phyloP scores from a whole-genome alignment of 495 filamentous ascomycete species.

The Penicillium diatomitis region DNA sequence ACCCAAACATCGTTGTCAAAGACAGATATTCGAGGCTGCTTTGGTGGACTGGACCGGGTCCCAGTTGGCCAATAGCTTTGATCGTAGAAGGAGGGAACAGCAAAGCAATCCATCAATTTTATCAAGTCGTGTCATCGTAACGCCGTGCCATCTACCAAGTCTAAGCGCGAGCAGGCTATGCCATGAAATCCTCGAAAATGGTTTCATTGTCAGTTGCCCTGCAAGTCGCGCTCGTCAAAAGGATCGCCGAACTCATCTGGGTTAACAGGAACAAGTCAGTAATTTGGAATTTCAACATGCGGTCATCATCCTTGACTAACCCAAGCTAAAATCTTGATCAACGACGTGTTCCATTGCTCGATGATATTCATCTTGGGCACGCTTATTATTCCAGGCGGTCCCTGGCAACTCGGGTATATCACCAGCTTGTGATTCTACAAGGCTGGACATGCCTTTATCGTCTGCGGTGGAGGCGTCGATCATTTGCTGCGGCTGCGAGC shows the following conservation, averaged over 20 bases:
- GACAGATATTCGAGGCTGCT: no score
- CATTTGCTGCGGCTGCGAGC: conserved; percentile 35
- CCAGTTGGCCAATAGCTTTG: no score
- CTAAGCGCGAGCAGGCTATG: background rate
- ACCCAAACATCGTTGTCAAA: no score
- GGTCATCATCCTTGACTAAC: conserved; percentile 19
- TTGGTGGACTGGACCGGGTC: no score
- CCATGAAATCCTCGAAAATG: background rate
- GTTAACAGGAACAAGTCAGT: background rate
- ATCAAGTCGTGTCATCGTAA: background rate
- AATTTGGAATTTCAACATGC: background rate
- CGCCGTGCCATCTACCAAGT: conserved; percentile 2
- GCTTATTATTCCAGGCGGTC: conserved; percentile 49
- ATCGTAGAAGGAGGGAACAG: no score
- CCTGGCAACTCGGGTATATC: conserved; percentile 30
- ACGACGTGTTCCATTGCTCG: conserved; percentile 39
- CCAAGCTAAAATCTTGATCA: conserved; percentile 39
- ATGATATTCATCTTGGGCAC: conserved; percentile 52
- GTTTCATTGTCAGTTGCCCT: conserved; percentile 31
- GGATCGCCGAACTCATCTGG: conserved; percentile 46
- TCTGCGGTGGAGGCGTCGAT: conserved; percentile 2
- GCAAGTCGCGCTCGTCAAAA: conserved; percentile 55
- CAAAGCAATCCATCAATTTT: background rate
- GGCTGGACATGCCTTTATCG: background rate
- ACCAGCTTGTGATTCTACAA: background rate